These are phyloP conservation scores for Melanopsichium pennsylvanicum DNA, from an alignment of 1,284 basidiomycete species.

Conservation along the genomic window DNA sequence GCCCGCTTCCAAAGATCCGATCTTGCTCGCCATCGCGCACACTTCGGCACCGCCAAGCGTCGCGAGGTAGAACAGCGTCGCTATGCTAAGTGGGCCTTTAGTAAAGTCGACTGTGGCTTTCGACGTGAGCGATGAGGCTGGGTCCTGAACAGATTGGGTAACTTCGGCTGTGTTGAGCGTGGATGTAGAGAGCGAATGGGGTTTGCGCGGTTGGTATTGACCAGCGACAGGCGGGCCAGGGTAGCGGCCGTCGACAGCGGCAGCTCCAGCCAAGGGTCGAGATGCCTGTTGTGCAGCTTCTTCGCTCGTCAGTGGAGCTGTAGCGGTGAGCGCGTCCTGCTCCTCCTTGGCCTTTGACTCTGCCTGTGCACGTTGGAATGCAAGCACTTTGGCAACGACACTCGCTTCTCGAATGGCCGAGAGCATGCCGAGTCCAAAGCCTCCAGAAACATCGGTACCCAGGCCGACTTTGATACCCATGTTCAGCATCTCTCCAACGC, in stretches of 20 bases:
- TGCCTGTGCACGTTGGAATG: conserved; percentile 52
- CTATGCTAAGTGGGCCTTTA: conserved; percentile 75
- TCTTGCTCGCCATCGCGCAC: conserved; percentile 74
- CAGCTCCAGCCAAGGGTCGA: conserved; percentile 26
- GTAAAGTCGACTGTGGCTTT: conserved; percentile 68
- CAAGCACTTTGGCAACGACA: conserved; percentile 79
- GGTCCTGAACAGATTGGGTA: conserved; percentile 24
- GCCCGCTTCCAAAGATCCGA: conserved; percentile 82
- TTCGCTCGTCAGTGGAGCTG: conserved; percentile 19
- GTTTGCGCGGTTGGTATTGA: conserved; percentile 37
- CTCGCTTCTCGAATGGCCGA: conserved; percentile 82
- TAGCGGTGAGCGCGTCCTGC: conserved; percentile 7
- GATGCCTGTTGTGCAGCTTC: conserved; percentile 17
- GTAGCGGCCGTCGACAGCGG: conserved; percentile 36
- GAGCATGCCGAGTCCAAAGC: conserved; percentile 83
- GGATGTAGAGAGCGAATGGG: conserved; percentile 34
- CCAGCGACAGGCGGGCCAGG: conserved; percentile 40
- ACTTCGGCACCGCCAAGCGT: conserved; percentile 90
- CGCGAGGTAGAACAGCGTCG: conserved; percentile 85
- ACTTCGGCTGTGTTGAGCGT: conserved; percentile 28
- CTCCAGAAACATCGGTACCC: conserved; percentile 91
- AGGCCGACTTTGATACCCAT: conserved; percentile 82
- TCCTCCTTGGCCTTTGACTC: conserved; percentile 40
- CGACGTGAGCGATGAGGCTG: conserved; percentile 25
- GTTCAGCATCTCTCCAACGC: conserved; percentile 81